Conservation (phyloP, 805 yeast genomes). For the Nakazawaea ernobii region DNA sequence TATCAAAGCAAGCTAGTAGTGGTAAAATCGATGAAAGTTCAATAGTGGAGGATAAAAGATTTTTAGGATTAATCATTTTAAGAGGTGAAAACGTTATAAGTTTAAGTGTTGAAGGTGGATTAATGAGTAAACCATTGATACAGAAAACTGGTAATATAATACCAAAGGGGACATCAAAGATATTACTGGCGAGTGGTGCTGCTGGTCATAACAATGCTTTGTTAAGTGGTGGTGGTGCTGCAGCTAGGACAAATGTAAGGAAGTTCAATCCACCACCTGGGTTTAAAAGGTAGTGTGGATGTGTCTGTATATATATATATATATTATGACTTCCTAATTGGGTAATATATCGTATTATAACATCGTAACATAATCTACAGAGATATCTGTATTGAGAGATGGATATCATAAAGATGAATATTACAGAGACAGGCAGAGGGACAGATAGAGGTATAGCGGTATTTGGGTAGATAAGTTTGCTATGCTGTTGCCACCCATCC, state of each 20-base stretch:
- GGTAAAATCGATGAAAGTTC: conserved; percentile 17
- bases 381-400: too few species aligned
- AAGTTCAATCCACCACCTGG: conserved; percentile 12
- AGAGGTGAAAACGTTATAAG: conserved; percentile 87
- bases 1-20: conserved; percentile 20
- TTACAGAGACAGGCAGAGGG: too few species aligned
- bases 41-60: conserved; percentile 61
- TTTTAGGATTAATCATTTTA: conserved; percentile 73
- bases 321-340: too few species aligned
- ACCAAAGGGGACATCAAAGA: conserved; percentile 24
- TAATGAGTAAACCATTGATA: conserved; percentile 23
- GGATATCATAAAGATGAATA: too few species aligned
- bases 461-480: too few species aligned
- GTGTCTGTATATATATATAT: too few species aligned
- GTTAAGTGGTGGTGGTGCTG: conserved; percentile 2
- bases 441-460: too few species aligned
- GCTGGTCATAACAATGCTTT: background rate
- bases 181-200: conserved; percentile 16
- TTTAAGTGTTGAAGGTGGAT: conserved; percentile 51
- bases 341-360: too few species aligned
- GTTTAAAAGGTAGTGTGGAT: conserved; percentile 1
- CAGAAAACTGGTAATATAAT: conserved; percentile 19
- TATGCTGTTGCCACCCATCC: too few species aligned
- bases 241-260: background rate
- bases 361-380: too few species aligned